Conservation (phyloP, 164 flowering plant species). For the Liquidambar formosana region DNA sequence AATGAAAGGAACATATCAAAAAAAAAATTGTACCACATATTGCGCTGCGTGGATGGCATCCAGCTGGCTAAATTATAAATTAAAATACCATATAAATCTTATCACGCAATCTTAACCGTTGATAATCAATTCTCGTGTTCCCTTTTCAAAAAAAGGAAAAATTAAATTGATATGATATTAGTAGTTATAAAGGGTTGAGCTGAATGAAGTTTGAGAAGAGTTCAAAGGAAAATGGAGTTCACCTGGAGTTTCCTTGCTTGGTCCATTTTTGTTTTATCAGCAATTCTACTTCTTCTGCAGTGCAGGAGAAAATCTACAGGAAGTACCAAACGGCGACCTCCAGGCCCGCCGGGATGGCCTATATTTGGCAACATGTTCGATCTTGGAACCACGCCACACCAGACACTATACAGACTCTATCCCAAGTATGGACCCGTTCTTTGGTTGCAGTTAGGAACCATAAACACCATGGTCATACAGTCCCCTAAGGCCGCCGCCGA, state of each 20-base stretch:
- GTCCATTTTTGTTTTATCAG: not conserved
- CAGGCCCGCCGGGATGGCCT: not conserved
- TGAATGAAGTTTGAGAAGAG: too few relatives aligned
- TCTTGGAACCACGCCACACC: constrained; percentile 21
- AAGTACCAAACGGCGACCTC: not conserved
- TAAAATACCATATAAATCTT: too few relatives aligned
- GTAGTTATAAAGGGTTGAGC: too few relatives aligned
- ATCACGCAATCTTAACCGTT: too few relatives aligned
- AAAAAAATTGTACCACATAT: too few relatives aligned
- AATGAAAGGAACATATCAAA: too few relatives aligned
- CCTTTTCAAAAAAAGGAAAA: too few relatives aligned
- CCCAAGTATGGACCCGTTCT: constrained; percentile 23
- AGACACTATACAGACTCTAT: constrained; percentile 5
- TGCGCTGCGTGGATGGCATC: too few relatives aligned
- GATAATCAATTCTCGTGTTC: too few relatives aligned
- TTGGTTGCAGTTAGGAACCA: constrained; percentile 16
- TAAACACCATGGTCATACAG: constrained; percentile 20
- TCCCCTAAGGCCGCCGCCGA: constrained; percentile 25
- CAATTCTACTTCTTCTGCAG: not conserved
- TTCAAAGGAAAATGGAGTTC: not conserved
- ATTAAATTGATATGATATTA: too few relatives aligned
- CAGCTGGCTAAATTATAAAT: too few relatives aligned
- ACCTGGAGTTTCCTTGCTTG: not conserved
- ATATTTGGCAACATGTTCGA: constrained; percentile 14
- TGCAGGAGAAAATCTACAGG: not conserved